Percentiles rank a stretch among this genome's conserved stretches.
Evolutionary conservation across 2,329 filamentous ascomycete species (phyloP).

Genomic region (Epichloe scottii): DNA sequence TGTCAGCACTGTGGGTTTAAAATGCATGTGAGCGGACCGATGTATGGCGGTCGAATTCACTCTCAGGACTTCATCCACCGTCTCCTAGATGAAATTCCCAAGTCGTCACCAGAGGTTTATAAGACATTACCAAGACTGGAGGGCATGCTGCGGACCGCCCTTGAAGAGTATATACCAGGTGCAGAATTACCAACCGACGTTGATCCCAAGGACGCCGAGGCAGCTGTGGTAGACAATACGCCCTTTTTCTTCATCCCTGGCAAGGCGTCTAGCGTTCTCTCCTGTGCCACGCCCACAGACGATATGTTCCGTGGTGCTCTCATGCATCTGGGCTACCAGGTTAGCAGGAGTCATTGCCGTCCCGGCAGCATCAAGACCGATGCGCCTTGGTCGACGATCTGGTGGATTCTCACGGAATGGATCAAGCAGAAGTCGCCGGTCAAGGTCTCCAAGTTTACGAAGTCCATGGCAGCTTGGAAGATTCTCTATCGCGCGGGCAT

Average conservation of each 20-base stretch:
- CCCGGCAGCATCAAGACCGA: constrained; percentile 87
- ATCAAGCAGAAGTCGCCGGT: constrained; percentile 67
- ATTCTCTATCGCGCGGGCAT: constrained; percentile 41
- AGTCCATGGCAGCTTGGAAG: constrained; percentile 56
- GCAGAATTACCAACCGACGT: constrained; percentile 27
- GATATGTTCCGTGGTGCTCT: constrained; percentile 72
- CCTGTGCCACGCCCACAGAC: constrained; percentile 68
- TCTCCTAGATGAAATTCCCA: constrained; percentile 61
- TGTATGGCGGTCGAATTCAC: constrained; percentile 88
- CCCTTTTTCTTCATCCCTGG: constrained; percentile 83
- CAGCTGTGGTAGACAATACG: constrained; percentile 55
- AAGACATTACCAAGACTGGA: constrained; percentile 70
- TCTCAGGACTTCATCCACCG: constrained; percentile 69
- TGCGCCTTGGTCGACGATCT: constrained; percentile 79
- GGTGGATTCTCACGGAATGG: constrained; percentile 93
- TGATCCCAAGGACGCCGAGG: constrained; percentile 32
- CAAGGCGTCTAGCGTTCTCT: constrained; percentile 61
- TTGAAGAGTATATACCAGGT: constrained; percentile 53
- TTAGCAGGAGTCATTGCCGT: constrained; percentile 78
- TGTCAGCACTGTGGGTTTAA: constrained; percentile 80
- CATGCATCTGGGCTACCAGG: constrained; percentile 65
- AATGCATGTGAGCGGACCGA: constrained; percentile 81
- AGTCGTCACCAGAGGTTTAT: constrained; percentile 57
- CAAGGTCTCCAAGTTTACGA: constrained; percentile 57
- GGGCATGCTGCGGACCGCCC: constrained; percentile 81